These are phyloP conservation scores for Rauvolfia tetraphylla DNA, from an alignment of 257 asterid genomes.

Conservation along the genomic window DNA sequence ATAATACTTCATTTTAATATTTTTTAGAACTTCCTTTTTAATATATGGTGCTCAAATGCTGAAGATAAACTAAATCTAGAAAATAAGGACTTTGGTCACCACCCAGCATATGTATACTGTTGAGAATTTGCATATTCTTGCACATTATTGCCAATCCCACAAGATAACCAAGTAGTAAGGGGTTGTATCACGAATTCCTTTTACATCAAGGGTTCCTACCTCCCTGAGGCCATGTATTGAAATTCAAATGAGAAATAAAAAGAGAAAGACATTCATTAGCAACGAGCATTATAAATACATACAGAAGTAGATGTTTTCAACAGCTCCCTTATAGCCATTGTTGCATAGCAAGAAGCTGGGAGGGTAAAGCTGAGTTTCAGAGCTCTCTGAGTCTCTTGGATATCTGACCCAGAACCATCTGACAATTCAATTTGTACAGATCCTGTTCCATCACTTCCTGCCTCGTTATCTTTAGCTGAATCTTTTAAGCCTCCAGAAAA, in stretches of 20 bases:
- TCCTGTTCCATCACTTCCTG: constrained; percentile 14
- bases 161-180: background rate
- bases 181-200: background rate
- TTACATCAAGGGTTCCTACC: background rate
- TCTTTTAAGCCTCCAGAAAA: constrained; percentile 19
- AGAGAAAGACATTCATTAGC: background rate
- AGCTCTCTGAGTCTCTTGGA: constrained; percentile 53
- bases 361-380: constrained; percentile 85
- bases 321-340: constrained; percentile 98
- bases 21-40: background rate
- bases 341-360: constrained; percentile 93
- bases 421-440: constrained; percentile 31
- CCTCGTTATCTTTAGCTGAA: constrained; percentile 18
- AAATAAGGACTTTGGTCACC: background rate
- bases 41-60: background rate
- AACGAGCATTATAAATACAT: constrained; percentile 30
- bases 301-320: constrained; percentile 93
- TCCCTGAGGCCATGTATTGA: background rate
- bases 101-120: too few species aligned
- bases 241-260: background rate
- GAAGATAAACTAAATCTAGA: background rate
- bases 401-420: constrained; percentile 25
- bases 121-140: background rate
- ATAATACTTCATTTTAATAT: background rate
- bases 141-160: background rate